phyloP scores from a whole-genome alignment of 768 basidiomycete species.

The Boletus coccyginus region DNA sequence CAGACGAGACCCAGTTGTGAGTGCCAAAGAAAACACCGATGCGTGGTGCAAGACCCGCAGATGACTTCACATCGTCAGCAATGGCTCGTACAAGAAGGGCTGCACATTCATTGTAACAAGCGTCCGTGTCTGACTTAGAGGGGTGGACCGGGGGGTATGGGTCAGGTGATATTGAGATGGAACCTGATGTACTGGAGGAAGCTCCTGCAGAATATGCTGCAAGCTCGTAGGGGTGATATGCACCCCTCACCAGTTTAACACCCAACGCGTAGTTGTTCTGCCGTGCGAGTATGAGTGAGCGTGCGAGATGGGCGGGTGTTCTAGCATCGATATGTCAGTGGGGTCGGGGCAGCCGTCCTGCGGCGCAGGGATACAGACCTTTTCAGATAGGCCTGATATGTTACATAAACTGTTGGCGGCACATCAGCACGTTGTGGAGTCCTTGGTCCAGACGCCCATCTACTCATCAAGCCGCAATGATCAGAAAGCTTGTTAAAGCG shows the following conservation, averaged over 20 bases:
- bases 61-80: conserved; percentile 44
- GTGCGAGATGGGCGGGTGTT: conserved; percentile 64
- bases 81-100: conserved; percentile 54
- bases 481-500: conserved; percentile 59
- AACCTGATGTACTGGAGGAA: conserved; percentile 19
- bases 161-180: conserved; percentile 55
- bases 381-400: conserved; percentile 86
- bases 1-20: conserved; percentile 74
- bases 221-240: conserved; percentile 81
- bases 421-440: conserved; percentile 21
- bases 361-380: conserved; percentile 43
- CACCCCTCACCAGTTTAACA: conserved; percentile 90
- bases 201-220: conserved; percentile 35
- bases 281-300: conserved; percentile 64
- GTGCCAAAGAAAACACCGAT: conserved; percentile 82
- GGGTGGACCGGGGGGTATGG: conserved; percentile 64
- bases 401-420: conserved; percentile 77
- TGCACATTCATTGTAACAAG: conserved; percentile 64
- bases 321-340: conserved; percentile 33
- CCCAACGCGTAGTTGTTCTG: conserved; percentile 71
- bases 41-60: conserved; percentile 10
- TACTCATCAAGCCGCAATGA: conserved; percentile 1
- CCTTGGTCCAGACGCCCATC: conserved; percentile 2
- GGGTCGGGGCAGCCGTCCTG: neutral
- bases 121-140: conserved; percentile 70